These are phyloP conservation scores for Rhododendron molle DNA, from an alignment of 148 eudicot genomes.

Conservation along the genomic window DNA sequence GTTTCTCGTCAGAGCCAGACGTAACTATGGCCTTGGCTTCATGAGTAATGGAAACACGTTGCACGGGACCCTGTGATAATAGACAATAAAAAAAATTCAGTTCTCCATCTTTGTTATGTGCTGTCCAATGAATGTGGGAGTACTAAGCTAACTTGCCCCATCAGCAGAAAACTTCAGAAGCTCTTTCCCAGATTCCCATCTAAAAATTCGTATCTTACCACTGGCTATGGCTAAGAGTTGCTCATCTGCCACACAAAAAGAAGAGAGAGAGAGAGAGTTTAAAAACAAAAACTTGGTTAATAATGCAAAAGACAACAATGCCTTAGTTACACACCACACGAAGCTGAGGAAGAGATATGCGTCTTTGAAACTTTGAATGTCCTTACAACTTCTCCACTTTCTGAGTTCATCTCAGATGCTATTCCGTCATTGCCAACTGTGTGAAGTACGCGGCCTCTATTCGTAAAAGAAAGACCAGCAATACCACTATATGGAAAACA, in stretches of 20 bases:
- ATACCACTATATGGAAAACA: constrained; percentile 19
- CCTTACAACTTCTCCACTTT: constrained; percentile 28
- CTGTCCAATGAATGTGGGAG: neutral
- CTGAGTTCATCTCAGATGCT: constrained; percentile 30
- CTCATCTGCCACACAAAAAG: constrained; percentile 21
- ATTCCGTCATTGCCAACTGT: constrained; percentile 22
- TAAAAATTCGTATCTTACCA: constrained; percentile 23
- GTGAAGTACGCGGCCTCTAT: constrained; percentile 24
- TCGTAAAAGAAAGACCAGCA: constrained; percentile 29
- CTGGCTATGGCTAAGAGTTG: constrained; percentile 25
- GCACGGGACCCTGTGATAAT: constrained; percentile 21
- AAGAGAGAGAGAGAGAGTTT: neutral
- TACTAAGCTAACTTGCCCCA: constrained; percentile 19
- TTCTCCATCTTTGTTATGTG: neutral
- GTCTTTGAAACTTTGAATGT: constrained; percentile 28
- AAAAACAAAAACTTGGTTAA: neutral
- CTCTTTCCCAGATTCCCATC: constrained; percentile 31
- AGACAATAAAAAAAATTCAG: neutral
- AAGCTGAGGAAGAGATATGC: constrained; percentile 19
- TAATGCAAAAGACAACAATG: neutral
- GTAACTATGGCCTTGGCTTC: constrained; percentile 25
- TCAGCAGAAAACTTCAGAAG: constrained; percentile 31
- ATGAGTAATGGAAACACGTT: constrained; percentile 19
- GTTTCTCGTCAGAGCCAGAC: constrained; percentile 20
- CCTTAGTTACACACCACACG: constrained; percentile 21